Base-by-base conservation (phyloP, 1,284 basidiomycete species). In the Trichosporon faecale region DNA sequence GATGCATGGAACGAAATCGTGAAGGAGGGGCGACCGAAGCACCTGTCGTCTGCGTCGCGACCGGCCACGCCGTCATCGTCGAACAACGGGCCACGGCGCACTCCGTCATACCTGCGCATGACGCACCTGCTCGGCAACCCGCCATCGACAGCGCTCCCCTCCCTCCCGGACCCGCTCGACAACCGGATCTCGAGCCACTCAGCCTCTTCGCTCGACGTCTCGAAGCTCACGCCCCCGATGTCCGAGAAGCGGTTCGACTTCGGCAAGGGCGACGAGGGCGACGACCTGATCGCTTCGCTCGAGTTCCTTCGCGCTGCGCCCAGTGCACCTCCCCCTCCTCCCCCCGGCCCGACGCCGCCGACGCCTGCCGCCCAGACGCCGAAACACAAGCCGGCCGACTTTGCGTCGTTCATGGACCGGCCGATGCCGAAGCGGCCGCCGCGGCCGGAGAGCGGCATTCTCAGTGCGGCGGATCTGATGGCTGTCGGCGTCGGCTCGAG, bases 1-100 rank as follows among this genome's bases (percentile, higher is more conserved):
- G 57, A 61, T 61, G 27, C 57, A 9, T 61, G 57, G 57, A 61
- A 61, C 18, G 57, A 61, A 16, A 31, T 61, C 8, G 57, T 61
- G 29, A 61, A 61, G 57, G 57, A 61, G 2, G 57, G 16, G 1
- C 16, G 29, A 18, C 57, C 29, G 27, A 60, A 27, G 27, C 27
- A 6, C 4, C 57, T 8, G 2, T 4, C 29, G 1, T 31, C 57
- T 7, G 18, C 57, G 0, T 29, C 57, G 2, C 57, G 57, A 7
- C 57, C 57, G 9, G 29, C 29, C 4, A 61, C 57, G 5, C 57
- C 57, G 0, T 61, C 29, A 18, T 21, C 29, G 6, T 31, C 57
- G 31, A 25, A 21, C 16, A n/a, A 9, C 8, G 57, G 16, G 0
- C 27, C 29, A 18, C 57, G 57, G 6, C 27, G 57, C 9, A 33